These are phyloP conservation scores for Mimosa bimucronata DNA, from an alignment of 306 rosid genomes.

Conservation along the genomic window DNA sequence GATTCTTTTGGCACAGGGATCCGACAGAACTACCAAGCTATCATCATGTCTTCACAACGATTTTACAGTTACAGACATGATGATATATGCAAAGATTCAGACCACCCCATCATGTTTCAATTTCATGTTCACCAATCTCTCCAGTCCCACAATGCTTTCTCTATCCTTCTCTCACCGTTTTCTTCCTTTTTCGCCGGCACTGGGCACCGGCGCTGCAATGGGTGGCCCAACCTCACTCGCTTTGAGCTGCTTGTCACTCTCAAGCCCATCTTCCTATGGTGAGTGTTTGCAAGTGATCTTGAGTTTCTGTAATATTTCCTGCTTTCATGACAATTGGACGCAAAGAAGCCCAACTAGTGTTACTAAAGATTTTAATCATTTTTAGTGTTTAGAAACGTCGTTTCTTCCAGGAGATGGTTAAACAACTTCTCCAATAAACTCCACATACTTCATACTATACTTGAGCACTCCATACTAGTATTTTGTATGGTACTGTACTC, in stretches of 20 bases:
- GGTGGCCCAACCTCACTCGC: conserved; percentile 32
- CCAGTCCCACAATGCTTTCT: conserved; percentile 39
- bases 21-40: background rate
- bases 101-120: background rate
- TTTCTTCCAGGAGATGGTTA: too few relatives aligned
- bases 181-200: conserved; percentile 32
- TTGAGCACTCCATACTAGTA: too few relatives aligned
- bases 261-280: conserved; percentile 38
- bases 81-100: conserved; percentile 35
- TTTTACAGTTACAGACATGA: background rate
- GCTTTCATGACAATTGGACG: too few relatives aligned
- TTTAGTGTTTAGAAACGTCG: too few relatives aligned
- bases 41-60: background rate
- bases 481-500: background rate
- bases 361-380: too few relatives aligned
- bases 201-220: conserved; percentile 32
- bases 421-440: too few relatives aligned
- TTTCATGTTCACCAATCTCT: background rate
- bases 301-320: too few relatives aligned
- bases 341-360: too few relatives aligned
- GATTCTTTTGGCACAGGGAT: background rate
- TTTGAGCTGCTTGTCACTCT: conserved; percentile 45
- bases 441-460: too few relatives aligned
- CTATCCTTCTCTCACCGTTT: conserved; percentile 35
- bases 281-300: conserved; percentile 9